These are phyloP conservation scores for Melampsora allii-populina DNA, from an alignment of 1,284 basidiomycete species.

Conservation along the genomic window DNA sequence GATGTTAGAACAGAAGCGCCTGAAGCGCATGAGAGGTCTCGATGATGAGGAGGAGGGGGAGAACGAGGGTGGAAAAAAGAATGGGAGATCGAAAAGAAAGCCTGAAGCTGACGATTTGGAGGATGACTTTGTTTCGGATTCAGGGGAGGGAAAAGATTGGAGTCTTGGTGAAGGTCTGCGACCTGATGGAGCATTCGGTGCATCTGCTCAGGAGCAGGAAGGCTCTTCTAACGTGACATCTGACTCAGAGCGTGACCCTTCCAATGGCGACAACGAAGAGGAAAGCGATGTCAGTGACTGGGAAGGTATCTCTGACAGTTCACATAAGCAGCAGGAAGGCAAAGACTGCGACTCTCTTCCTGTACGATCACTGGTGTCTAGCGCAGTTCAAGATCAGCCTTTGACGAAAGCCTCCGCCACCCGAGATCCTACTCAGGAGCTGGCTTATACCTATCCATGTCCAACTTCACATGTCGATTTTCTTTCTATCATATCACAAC, in stretches of 20 bases:
- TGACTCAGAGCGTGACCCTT: constrained; percentile 51
- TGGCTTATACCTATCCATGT: constrained; percentile 90
- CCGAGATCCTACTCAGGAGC: constrained; percentile 54
- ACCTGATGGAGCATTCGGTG: constrained; percentile 56
- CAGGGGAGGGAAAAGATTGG: constrained; percentile 55
- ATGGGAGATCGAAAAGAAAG: constrained; percentile 59
- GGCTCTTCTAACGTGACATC: constrained; percentile 48
- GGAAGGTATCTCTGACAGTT: constrained; percentile 49
- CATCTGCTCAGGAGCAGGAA: constrained; percentile 49
- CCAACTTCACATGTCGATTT: constrained; percentile 83
- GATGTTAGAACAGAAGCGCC: constrained; percentile 74
- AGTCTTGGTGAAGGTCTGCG: constrained; percentile 54
- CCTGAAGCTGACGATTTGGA: constrained; percentile 76
- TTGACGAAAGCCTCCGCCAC: constrained; percentile 1
- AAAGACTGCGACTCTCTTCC: constrained; percentile 48
- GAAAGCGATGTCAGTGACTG: constrained; percentile 52
- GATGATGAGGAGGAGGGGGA: constrained; percentile 60
- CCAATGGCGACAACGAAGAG: constrained; percentile 57
- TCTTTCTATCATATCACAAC: constrained; percentile 69
- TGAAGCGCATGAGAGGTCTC: constrained; percentile 81
- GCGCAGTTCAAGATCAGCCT: constrained; percentile 45
- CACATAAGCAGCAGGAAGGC: constrained; percentile 34
- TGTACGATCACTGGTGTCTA: constrained; percentile 28
- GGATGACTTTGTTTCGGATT: constrained; percentile 68
- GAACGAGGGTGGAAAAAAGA: constrained; percentile 52